Percentiles rank a stretch among this genome's conserved stretches.
phyloP scores from a whole-genome alignment of 2,329 filamentous ascomycete genomes.

The Talaromyces sp. region DNA sequence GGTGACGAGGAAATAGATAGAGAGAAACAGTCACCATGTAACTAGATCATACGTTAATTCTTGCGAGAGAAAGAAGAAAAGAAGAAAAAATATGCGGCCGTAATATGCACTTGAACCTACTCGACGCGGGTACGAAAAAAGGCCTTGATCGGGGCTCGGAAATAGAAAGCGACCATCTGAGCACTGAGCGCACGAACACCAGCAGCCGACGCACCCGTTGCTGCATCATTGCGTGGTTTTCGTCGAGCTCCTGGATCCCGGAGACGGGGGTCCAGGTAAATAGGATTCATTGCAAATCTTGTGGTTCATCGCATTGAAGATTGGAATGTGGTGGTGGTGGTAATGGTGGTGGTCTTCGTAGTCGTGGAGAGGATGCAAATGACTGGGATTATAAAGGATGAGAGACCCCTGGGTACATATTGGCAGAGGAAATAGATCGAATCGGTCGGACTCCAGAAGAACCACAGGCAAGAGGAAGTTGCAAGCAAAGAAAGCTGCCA shows the following conservation, averaged over 20 bases:
- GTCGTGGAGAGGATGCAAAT: neutral
- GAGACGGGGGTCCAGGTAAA: constrained; percentile 19
- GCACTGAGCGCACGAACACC: constrained; percentile 81
- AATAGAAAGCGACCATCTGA: constrained; percentile 86
- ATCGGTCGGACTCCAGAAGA: neutral
- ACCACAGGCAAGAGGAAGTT: neutral
- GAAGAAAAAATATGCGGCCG: neutral
- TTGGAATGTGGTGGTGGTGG: neutral
- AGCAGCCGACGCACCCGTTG: constrained; percentile 79
- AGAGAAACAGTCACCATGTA: constrained; percentile 52
- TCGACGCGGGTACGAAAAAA: constrained; percentile 91
- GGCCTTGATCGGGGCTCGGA: constrained; percentile 85
- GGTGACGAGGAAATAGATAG: neutral
- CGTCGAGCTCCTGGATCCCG: constrained; percentile 30
- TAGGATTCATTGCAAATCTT: constrained; percentile 17
- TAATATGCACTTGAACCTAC: constrained; percentile 53
- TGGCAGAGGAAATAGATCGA: neutral
- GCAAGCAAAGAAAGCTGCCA: neutral
- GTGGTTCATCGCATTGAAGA: constrained; percentile 4
- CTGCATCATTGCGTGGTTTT: constrained; percentile 61
- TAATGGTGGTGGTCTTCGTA: no score
- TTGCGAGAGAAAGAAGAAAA: constrained; percentile 4
- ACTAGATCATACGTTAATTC: constrained; percentile 37
- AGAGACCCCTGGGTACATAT: neutral
- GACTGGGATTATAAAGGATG: neutral